Evolutionary conservation across 1,284 basidiomycete species (phyloP).

Genomic region (Lentinula novae-zelandiae): DNA sequence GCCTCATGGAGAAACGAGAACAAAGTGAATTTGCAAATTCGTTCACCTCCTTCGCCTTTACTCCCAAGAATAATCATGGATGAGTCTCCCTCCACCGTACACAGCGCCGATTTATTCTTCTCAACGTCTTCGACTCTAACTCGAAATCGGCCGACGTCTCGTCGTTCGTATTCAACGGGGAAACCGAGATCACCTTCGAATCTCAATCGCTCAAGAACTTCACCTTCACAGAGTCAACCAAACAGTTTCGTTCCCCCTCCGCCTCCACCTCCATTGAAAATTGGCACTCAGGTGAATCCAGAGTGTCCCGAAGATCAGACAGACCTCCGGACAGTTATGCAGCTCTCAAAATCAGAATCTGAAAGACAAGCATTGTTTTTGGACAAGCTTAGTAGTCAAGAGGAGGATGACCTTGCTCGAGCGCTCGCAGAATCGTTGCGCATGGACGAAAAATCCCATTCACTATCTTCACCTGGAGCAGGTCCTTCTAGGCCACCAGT

Average conservation of each 20-base stretch:
- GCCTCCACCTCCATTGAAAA: conserved; percentile 8
- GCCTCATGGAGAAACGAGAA: conserved; percentile 6
- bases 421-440: conserved; percentile 57
- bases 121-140: conserved; percentile 11
- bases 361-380: conserved; percentile 32
- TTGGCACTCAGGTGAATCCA: neutral
- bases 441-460: conserved; percentile 14
- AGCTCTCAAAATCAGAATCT: conserved; percentile 52
- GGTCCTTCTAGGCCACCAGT: conserved; percentile 11
- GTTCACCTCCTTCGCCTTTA: conserved; percentile 14
- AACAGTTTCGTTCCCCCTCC: conserved; percentile 7
- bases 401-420: conserved; percentile 63
- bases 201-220: conserved; percentile 19
- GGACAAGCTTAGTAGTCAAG: conserved; percentile 37
- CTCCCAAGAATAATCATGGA: conserved; percentile 15
- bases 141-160: conserved; percentile 10
- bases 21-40: conserved; percentile 5
- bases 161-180: conserved; percentile 10
- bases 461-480: conserved; percentile 14
- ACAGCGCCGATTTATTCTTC: conserved; percentile 15
- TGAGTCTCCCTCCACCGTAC: conserved; percentile 14
- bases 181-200: neutral
- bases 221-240: conserved; percentile 15
- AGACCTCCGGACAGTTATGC: conserved; percentile 33
- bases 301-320: conserved; percentile 11